Conservation (phyloP, 2,329 filamentous ascomycete species). For the Colletotrichum sp. region DNA sequence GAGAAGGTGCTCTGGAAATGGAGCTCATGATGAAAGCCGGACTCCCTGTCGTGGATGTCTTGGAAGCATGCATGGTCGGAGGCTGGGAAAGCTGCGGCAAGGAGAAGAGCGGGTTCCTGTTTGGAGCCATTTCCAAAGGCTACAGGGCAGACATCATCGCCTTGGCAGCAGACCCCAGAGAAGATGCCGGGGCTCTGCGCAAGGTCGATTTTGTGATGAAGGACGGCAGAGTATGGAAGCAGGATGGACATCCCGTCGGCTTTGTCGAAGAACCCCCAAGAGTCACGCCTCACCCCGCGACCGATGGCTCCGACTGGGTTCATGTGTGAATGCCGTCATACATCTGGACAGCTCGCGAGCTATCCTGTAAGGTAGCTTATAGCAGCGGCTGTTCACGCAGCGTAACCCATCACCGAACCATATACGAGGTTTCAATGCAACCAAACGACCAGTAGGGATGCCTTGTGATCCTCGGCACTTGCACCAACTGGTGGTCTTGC, state of each 20-base stretch:
- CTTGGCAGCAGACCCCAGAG: constrained; percentile 46
- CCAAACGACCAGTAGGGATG: not conserved
- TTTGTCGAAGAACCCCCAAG: not conserved
- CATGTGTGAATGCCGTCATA: constrained; percentile 6
- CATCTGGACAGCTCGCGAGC: not conserved
- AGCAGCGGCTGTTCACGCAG: not conserved
- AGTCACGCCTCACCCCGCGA: not conserved
- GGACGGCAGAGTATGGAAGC: constrained; percentile 56
- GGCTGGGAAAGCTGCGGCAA: constrained; percentile 62
- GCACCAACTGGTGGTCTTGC: not conserved
- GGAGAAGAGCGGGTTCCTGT: constrained; percentile 53
- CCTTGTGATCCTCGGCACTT: not conserved
- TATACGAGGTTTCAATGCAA: not conserved
- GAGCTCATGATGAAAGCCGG: constrained; percentile 59
- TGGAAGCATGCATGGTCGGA: constrained; percentile 54
- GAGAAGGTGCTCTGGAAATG: constrained; percentile 56
- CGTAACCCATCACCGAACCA: not conserved
- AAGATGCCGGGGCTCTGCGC: constrained; percentile 45
- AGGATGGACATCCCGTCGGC: constrained; percentile 25
- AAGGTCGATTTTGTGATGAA: constrained; percentile 63
- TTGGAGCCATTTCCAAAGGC: constrained; percentile 56
- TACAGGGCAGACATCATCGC: constrained; percentile 57
- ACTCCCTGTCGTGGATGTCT: constrained; percentile 52
- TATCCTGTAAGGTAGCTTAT: not conserved
- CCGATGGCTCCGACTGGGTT: constrained; percentile 18